Base-by-base conservation (phyloP, 352 stramenopile genomes). In the Phytopythium sindhum region DNA sequence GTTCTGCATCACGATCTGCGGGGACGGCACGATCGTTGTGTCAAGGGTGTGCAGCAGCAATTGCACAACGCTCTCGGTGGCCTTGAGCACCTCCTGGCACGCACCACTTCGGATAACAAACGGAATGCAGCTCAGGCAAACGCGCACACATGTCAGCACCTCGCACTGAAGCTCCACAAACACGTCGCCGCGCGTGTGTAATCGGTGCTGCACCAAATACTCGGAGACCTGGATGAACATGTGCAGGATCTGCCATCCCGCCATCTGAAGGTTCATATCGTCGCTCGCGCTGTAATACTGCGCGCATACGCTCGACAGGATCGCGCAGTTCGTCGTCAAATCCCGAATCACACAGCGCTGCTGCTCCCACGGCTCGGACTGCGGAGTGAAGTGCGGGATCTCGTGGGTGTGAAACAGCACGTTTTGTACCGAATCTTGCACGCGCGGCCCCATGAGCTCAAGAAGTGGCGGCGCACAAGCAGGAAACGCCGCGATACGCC, bases 111-210 rank as follows among this genome's bases (percentile, higher is more conserved):
- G 69, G 31, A 84, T 68, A 29, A 90, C 80, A 35, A 89, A 88
- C 56, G 80, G 74, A 17, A 88, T 75, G 52, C 76, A 89, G 52
- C 78, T 86, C 59, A 86, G 60, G 45, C 80, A 87, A 31, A 77
- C 78, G 4, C 82, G 69, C 12, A 91, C 69, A 23, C 78, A 87
- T 3, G 82, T 86, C n/a, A 91, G 64, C 7, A 68, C 70, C 68
- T 91, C 82, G 58, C 82, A 91, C 61, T 87, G 68, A 21, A 91
- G 66, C 15, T 88, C 78, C 6, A 74, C 73, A 72, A 84, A 86
- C 10, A 73, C 73, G 11, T 81, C 69, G 7, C 81, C 81, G 17
- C 75, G 75, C 8, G 76, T 88, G 53, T 88, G 77, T 28, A 89
- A 67, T 29, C 79, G 71, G 31, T 90, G 79, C 19, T 76, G 67